phyloP scores from a whole-genome alignment of 2,329 filamentous ascomycete species.

The Coniochaeta prunicola region DNA sequence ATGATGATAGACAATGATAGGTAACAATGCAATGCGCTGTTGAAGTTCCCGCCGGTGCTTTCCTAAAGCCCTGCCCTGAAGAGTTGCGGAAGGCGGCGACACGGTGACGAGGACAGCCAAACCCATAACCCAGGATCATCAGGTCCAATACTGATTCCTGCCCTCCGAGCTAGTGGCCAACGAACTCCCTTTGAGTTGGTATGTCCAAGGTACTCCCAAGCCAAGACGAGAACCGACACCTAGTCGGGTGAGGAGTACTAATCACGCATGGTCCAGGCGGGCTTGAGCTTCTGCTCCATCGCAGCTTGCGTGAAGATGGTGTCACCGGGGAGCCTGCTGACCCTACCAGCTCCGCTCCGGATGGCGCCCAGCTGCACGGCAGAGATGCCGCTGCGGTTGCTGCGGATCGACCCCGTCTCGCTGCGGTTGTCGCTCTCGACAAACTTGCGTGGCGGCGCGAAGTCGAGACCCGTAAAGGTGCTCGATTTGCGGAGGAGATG shows the following conservation, averaged over 20 bases:
- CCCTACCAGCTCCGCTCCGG: conserved; percentile 74
- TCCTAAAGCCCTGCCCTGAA: neutral
- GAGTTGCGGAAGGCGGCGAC: neutral
- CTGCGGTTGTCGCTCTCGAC: conserved; percentile 54
- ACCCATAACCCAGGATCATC: neutral
- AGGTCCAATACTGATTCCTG: neutral
- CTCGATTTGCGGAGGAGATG: conserved; percentile 69
- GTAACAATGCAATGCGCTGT: neutral
- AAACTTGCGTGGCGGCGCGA: conserved; percentile 71
- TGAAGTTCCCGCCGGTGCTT: neutral
- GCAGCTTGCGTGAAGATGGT: conserved; percentile 71
- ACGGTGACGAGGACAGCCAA: neutral
- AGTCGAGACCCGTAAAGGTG: conserved; percentile 74
- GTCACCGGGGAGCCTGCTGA: conserved; percentile 77
- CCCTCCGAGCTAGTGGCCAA: neutral
- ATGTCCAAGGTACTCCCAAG: neutral
- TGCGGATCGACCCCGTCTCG: conserved; percentile 60
- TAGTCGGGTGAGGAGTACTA: conserved; percentile 6
- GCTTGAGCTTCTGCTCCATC: conserved; percentile 53
- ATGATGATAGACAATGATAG: neutral
- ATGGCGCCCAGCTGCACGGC: conserved; percentile 62
- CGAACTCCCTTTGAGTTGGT: neutral
- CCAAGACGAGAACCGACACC: neutral
- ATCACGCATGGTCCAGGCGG: conserved; percentile 48
- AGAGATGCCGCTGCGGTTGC: conserved; percentile 74